These are phyloP conservation scores for Helichrysum umbraculigerum DNA, from an alignment of 129 eudicot genomes.

Conservation along the genomic window DNA sequence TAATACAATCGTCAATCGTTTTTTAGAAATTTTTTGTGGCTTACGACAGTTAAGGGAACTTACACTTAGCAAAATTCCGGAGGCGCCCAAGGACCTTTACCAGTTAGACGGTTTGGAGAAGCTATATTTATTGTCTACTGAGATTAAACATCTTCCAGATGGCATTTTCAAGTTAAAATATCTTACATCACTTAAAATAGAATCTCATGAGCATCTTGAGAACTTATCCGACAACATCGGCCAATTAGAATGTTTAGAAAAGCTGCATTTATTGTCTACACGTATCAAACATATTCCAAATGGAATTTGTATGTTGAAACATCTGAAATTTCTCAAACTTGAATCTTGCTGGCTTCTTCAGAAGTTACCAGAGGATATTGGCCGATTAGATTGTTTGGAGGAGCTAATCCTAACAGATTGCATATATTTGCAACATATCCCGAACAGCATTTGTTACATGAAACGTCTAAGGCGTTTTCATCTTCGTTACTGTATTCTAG, in stretches of 20 bases:
- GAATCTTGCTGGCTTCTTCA: neutral
- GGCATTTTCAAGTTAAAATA: constrained; percentile 21
- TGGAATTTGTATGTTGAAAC: constrained; percentile 19
- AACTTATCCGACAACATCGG: constrained; percentile 6
- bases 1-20: neutral
- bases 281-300: constrained; percentile 7
- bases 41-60: constrained; percentile 6
- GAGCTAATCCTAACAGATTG: neutral
- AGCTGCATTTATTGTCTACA: neutral
- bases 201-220: neutral
- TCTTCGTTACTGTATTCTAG: neutral
- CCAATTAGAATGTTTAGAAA: constrained; percentile 4
- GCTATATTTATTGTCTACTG: neutral
- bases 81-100: constrained; percentile 25
- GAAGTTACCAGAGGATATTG: constrained; percentile 9
- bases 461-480: constrained; percentile 8
- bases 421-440: neutral
- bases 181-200: neutral
- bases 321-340: constrained; percentile 5
- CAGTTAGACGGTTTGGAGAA: constrained; percentile 17
- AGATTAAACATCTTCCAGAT: neutral
- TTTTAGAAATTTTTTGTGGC: neutral
- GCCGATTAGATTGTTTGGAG: constrained; percentile 20
- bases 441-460: constrained; percentile 15
- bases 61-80: constrained; percentile 1